phyloP scores from a whole-genome alignment of 805 yeast genomes.

The Candida broadrunensis region DNA sequence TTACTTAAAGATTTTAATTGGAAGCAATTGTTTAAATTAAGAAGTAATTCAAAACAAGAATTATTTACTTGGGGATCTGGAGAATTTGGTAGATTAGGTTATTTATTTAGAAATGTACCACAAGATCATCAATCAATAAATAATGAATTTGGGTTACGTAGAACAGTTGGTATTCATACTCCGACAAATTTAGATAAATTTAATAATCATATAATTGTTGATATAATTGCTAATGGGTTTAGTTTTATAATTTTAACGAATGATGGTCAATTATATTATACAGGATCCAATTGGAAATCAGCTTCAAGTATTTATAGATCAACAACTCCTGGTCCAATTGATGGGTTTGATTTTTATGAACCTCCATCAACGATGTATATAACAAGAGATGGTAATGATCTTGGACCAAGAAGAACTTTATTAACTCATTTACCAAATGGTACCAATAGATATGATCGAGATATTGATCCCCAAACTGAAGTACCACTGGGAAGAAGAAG shows the following conservation, averaged over 20 bases:
- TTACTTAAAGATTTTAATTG: slow-evolving; percentile 40
- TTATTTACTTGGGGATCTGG: slow-evolving; percentile 53
- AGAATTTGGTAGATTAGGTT: slow-evolving; percentile 47
- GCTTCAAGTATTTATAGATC: slow-evolving; percentile 1
- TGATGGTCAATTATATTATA: slow-evolving; percentile 52
- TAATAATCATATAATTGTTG: slow-evolving; percentile 33
- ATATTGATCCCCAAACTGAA: slow-evolving; percentile 1
- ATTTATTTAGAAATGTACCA: slow-evolving; percentile 23
- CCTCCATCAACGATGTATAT: slow-evolving; percentile 7
- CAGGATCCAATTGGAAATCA: slow-evolving; percentile 39
- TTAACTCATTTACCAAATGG: not conserved
- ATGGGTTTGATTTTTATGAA: slow-evolving; percentile 14
- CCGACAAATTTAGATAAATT: slow-evolving; percentile 40
- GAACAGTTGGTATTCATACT: slow-evolving; percentile 21
- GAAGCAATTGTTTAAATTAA: slow-evolving; percentile 44
- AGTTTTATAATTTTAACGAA: slow-evolving; percentile 57
- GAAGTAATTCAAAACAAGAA: slow-evolving; percentile 31
- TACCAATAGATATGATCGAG: slow-evolving; percentile 6
- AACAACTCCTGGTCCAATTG: slow-evolving; percentile 27
- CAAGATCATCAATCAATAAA: slow-evolving; percentile 11
- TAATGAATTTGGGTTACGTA: not conserved
- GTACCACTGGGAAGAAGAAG: slow-evolving; percentile 10
- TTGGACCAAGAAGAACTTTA: not conserved
- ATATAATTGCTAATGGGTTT: slow-evolving; percentile 63
- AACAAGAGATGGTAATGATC: not conserved